These are phyloP conservation scores for Heliocybe sulcata DNA, from an alignment of 1,284 basidiomycete species.

Conservation along the genomic window DNA sequence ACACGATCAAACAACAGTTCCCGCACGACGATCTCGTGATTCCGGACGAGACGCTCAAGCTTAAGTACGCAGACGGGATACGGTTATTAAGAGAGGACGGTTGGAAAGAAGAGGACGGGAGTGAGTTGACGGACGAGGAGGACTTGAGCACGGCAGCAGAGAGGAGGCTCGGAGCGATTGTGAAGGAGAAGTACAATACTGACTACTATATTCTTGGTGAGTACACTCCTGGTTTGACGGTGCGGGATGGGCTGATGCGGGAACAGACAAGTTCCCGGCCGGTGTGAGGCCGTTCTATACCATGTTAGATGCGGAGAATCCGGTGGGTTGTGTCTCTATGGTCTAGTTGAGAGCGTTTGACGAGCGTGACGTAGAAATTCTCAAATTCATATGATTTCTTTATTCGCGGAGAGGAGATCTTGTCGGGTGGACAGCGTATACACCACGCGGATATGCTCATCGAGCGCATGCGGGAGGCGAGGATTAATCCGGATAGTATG, in stretches of 20 bases:
- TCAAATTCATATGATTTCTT: conserved; percentile 76
- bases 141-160: conserved; percentile 43
- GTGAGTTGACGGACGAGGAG: conserved; percentile 39
- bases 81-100: conserved; percentile 44
- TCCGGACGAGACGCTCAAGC: conserved; percentile 40
- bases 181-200: conserved; percentile 61
- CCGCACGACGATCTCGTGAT: conserved; percentile 44
- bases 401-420: conserved; percentile 69
- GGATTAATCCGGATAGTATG: conserved; percentile 47
- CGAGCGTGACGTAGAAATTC: conserved; percentile 19
- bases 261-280: conserved; percentile 52
- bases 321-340: conserved; percentile 17
- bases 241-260: neutral
- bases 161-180: conserved; percentile 51
- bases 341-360: neutral
- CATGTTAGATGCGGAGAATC: conserved; percentile 52
- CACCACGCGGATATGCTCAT: conserved; percentile 54
- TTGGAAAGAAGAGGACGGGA: conserved; percentile 37
- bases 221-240: conserved; percentile 1
- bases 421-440: conserved; percentile 64
- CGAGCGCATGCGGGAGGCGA: conserved; percentile 45
- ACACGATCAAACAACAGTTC: conserved; percentile 49
- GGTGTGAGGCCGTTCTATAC: conserved; percentile 68
- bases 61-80: conserved; percentile 55
- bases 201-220: conserved; percentile 56